A percentile compares a stretch with the other conserved stretches of the same genome.
These are phyloP conservation scores for Colletotrichum sp. DNA, from an alignment of 2,329 filamentous ascomycete species.

Conservation along the genomic window DNA sequence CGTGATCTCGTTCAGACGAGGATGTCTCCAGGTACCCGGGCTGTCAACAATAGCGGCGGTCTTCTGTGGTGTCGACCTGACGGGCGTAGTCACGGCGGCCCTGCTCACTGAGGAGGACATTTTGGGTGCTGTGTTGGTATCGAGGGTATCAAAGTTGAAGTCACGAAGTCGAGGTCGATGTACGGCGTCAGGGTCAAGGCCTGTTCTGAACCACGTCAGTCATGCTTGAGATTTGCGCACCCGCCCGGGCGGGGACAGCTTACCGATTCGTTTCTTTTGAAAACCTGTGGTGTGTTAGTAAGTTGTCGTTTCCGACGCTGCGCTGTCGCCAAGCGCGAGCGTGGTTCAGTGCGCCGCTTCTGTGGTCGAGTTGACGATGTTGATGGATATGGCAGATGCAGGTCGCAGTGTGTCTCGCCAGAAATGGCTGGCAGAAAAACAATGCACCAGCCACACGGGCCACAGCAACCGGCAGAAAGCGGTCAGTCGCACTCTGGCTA, in stretches of 20 bases:
- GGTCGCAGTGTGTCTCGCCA: background rate
- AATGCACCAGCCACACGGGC: slow-evolving; percentile 17
- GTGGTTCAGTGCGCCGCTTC: slow-evolving; percentile 19
- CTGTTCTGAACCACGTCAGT: slow-evolving; percentile 6
- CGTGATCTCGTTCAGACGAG: slow-evolving; percentile 85
- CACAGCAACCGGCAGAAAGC: slow-evolving; percentile 18
- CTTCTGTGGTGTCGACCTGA: slow-evolving; percentile 44
- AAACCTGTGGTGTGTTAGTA: slow-evolving; percentile 29
- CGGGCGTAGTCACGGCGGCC: slow-evolving; percentile 35
- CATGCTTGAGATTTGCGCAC: background rate
- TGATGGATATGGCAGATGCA: background rate
- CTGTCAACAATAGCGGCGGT: slow-evolving; percentile 47
- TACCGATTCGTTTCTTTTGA: background rate
- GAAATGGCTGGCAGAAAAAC: slow-evolving; percentile 18
- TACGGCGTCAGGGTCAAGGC: slow-evolving; percentile 9
- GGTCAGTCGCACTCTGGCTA: background rate
- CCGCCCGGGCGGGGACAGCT: background rate
- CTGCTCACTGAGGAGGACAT: slow-evolving; percentile 34
- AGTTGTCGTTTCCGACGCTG: slow-evolving; percentile 10
- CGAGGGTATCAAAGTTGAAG: background rate
- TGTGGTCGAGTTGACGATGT: slow-evolving; percentile 11
- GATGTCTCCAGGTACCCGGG: slow-evolving; percentile 89
- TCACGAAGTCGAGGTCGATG: background rate
- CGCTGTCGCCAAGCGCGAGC: slow-evolving; percentile 17
- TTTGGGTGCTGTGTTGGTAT: background rate